These are phyloP conservation scores for Eimeria acervulina DNA, from an alignment of 169 alveolate genomes.

Conservation along the genomic window DNA sequence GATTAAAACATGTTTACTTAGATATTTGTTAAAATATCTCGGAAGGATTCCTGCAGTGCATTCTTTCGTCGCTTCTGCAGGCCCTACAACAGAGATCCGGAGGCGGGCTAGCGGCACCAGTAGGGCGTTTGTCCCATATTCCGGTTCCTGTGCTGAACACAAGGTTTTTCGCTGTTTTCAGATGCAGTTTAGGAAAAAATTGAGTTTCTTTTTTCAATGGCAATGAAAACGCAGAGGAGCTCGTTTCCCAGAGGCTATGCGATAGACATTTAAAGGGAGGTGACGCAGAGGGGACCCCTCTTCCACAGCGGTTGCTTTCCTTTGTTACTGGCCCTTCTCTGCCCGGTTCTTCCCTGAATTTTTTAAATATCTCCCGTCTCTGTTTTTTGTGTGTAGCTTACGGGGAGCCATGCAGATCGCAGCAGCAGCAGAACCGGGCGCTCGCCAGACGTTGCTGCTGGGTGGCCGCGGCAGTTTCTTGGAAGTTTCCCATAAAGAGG, in stretches of 20 bases:
- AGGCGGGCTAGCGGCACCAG: neutral
- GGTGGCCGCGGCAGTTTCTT: neutral
- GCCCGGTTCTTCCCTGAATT: neutral
- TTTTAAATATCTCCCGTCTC: neutral
- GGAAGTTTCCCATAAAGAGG: neutral
- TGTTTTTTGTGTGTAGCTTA: too few relatives aligned
- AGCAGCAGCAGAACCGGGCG: neutral
- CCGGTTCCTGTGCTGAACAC: neutral
- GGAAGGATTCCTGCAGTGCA: too few relatives aligned
- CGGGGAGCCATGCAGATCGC: neutral
- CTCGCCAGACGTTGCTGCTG: neutral
- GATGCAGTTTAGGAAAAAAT: neutral
- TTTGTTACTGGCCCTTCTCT: neutral
- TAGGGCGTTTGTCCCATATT: neutral
- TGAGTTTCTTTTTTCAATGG: too few relatives aligned
- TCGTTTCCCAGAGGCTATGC: neutral
- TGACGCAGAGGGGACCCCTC: neutral
- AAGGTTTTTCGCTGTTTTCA: neutral
- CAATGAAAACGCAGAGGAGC: neutral
- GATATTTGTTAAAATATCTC: neutral
- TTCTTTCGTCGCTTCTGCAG: neutral
- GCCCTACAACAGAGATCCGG: neutral
- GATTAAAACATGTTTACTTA: neutral
- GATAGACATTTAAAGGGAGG: neutral
- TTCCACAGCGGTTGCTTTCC: neutral